These are phyloP conservation scores for Massariosphaeria phaeospora DNA, from an alignment of 495 filamentous ascomycete genomes.

Conservation along the genomic window DNA sequence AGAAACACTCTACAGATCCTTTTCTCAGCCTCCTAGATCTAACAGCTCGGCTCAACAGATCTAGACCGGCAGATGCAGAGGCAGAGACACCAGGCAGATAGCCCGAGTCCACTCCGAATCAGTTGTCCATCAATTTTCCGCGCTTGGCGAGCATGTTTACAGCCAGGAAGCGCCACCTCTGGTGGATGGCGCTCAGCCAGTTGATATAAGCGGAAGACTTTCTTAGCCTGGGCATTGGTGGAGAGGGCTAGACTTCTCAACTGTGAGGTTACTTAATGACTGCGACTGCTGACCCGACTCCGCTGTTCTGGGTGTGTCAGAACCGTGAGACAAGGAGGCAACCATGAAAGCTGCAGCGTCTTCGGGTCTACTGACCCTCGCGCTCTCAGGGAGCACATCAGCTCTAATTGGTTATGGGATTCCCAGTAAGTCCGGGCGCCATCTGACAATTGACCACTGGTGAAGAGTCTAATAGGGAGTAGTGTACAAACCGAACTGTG, in stretches of 20 bases:
- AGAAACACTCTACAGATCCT: neutral
- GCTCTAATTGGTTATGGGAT: conserved; percentile 13
- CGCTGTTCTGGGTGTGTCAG: too few species aligned
- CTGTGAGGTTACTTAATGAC: neutral
- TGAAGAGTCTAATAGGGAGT: too few species aligned
- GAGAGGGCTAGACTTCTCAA: neutral
- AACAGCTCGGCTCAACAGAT: neutral
- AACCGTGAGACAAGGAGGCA: too few species aligned
- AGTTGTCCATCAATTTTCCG: neutral
- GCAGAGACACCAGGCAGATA: too few species aligned
- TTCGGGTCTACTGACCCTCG: neutral
- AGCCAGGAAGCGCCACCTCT: conserved; percentile 2
- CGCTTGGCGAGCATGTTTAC: conserved; percentile 9
- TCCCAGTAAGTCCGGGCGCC: too few species aligned
- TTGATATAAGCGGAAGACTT: neutral
- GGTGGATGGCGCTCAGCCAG: neutral
- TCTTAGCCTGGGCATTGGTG: neutral
- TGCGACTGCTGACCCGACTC: neutral
- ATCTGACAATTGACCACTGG: too few species aligned
- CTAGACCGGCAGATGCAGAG: neutral
- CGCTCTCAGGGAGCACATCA: neutral
- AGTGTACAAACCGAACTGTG: conserved; percentile 10
- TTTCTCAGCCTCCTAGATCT: neutral
- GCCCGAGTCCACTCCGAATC: neutral
- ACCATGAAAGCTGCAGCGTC: neutral